Base-by-base conservation (phyloP, 192 early-diverging fungal species). In the Radiomyces spectabilis region DNA sequence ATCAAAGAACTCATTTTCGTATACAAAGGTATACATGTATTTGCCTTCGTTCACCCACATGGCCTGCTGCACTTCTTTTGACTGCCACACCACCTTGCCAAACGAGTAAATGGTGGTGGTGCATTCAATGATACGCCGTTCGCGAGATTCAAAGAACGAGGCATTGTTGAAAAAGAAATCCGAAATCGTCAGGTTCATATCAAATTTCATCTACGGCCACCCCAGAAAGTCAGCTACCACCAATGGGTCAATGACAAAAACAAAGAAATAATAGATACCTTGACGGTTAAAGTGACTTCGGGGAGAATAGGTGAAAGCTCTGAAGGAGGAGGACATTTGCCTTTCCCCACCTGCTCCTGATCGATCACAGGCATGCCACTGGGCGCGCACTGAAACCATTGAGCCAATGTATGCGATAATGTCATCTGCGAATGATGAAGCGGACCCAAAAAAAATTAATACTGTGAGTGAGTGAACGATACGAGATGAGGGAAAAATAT, bases 1-100 rank as follows among this genome's bases (percentile, higher is more conserved):
- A 47, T 69, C 61, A 63, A 78, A 78, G 55, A 78, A 78, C 35
- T 78, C 73, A 51, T 75, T 78, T 5, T 73, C 72, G 63, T 64
- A 72, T 8, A 65, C 69, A 62, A 78, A 78, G 31, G 55, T 72
- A 19, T 69, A 69, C 41, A 68, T 51, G 46, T 67, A 63, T 35
- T 63, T 64, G 2, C 59, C 61, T 41, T 72, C 63, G n/a, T 54
- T 53, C 0, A 63, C 43, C 59, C 46, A 61, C 1, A 71, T 33
- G 0, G 70, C 73, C 21, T 74, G 73, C 35, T 74, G 73, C 12
- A 72, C 41, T 52, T 75, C 73, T 5, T 60, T 59, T 3, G 76
- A 66, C 37, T 78, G 69, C 3, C 74, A 42, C 1, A 78, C 70
- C 0, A 67, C 57, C 1, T 61, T 59, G 8, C 73, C 76, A 56